These are phyloP conservation scores for Geranomyces michiganensis DNA, from an alignment of 192 early-diverging fungal species.

Conservation along the genomic window DNA sequence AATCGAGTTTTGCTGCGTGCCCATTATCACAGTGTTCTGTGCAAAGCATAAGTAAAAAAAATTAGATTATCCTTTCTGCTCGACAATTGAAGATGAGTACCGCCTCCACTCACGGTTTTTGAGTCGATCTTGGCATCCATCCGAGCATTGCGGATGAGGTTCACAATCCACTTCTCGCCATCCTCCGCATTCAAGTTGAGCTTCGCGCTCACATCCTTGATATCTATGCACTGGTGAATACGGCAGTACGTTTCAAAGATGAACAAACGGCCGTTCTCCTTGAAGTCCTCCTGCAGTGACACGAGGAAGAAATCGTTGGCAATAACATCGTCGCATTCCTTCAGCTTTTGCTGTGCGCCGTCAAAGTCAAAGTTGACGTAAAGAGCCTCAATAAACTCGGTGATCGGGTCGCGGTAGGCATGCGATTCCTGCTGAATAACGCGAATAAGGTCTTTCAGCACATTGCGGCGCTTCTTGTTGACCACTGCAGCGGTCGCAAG, in stretches of 20 bases:
- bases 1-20: conserved; percentile 79
- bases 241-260: conserved; percentile 97
- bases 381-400: conserved; percentile 89
- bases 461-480: conserved; percentile 79
- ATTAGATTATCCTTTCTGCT: no score
- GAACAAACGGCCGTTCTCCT: conserved; percentile 90
- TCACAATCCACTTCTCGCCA: conserved; percentile 97
- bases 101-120: conserved; percentile 61
- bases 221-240: conserved; percentile 95
- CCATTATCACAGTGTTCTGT: conserved; percentile 91
- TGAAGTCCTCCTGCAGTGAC: conserved; percentile 86
- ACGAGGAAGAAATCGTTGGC: conserved; percentile 91
- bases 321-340: conserved; percentile 86
- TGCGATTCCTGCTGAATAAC: conserved; percentile 81
- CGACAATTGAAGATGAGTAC: neutral
- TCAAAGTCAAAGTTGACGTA: conserved; percentile 97
- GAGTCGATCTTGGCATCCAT: conserved; percentile 96
- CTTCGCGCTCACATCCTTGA: conserved; percentile 78
- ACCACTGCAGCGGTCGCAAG: conserved; percentile 88
- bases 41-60: no score
- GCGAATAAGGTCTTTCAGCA: conserved; percentile 87
- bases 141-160: conserved; percentile 92
- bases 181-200: conserved; percentile 86
- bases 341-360: conserved; percentile 81
- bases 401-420: conserved; percentile 84